A percentile compares a stretch with the other conserved stretches of the same genome.
phyloP scores from a whole-genome alignment of 1,284 basidiomycete genomes.

The Ganoderma resinaceum region DNA sequence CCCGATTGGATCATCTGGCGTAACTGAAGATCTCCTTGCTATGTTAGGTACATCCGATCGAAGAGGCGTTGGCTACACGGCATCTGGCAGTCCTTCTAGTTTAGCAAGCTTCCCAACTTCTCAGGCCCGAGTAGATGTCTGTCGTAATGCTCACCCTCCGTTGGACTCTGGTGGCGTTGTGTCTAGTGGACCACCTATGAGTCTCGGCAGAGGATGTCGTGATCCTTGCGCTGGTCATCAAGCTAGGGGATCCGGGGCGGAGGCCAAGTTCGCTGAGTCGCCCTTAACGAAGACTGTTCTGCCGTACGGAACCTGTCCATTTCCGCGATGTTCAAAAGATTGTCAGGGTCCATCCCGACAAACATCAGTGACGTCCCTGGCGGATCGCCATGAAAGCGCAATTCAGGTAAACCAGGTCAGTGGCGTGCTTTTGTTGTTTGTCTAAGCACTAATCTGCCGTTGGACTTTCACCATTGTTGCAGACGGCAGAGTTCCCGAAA shows the following conservation, averaged over 20 bases:
- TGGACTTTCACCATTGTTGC: neutral
- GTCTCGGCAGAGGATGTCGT: neutral
- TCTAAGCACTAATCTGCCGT: neutral
- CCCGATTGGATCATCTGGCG: neutral
- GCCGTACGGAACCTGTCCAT: neutral
- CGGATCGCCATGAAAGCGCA: neutral
- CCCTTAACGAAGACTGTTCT: neutral
- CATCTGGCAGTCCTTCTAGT: neutral
- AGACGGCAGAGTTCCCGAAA: neutral
- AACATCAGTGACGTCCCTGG: neutral
- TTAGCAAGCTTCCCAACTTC: neutral
- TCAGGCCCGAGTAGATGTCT: neutral
- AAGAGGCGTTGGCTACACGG: conserved; percentile 19
- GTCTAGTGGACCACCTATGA: neutral
- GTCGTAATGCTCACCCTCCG: neutral
- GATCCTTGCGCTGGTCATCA: neutral
- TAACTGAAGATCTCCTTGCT: neutral
- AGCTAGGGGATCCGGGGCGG: neutral
- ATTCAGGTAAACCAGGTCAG: neutral
- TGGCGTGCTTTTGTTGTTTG: neutral
- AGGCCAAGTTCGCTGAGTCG: neutral
- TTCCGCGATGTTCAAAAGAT: neutral
- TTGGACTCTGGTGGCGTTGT: neutral
- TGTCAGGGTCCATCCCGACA: neutral
- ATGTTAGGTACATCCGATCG: conserved; percentile 8